phyloP scores from a whole-genome alignment of 2,329 filamentous ascomycete genomes.

The Botryotinia narcissicola region DNA sequence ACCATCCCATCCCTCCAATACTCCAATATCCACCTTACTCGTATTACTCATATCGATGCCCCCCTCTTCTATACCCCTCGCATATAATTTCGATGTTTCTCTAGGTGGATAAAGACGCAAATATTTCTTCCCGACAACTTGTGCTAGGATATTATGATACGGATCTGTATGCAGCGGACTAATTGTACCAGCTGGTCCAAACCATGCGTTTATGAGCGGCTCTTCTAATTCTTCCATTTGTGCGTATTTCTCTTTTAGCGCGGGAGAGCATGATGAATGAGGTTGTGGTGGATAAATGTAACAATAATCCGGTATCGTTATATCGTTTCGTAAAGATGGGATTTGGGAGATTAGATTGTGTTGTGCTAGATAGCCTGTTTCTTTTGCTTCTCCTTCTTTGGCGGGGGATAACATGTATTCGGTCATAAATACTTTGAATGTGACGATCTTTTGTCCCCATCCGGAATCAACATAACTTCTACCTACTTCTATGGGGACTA shows the following conservation, averaged over 20 bases:
- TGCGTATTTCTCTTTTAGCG: constrained; percentile 38
- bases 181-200: constrained; percentile 83
- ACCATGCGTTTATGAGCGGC: constrained; percentile 85
- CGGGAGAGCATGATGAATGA: constrained; percentile 49
- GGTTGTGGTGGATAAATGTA: constrained; percentile 63
- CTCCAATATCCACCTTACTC: constrained; percentile 72
- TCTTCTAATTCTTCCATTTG: constrained; percentile 47
- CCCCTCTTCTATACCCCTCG: constrained; percentile 57
- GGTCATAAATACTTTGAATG: constrained; percentile 68
- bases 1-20: constrained; percentile 60
- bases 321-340: constrained; percentile 70
- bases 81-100: constrained; percentile 57
- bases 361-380: constrained; percentile 84
- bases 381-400: background rate
- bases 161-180: constrained; percentile 92
- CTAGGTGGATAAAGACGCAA: constrained; percentile 78
- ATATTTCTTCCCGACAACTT: constrained; percentile 89
- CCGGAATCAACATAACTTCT: constrained; percentile 81
- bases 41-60: constrained; percentile 94
- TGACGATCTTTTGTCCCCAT: constrained; percentile 80
- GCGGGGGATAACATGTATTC: constrained; percentile 29
- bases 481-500: constrained; percentile 85
- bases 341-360: constrained; percentile 85
- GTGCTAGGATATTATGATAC: constrained; percentile 87
- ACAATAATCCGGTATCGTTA: constrained; percentile 80